phyloP scores from a whole-genome alignment of 306 rosid species.

The Carpinus viminea region DNA sequence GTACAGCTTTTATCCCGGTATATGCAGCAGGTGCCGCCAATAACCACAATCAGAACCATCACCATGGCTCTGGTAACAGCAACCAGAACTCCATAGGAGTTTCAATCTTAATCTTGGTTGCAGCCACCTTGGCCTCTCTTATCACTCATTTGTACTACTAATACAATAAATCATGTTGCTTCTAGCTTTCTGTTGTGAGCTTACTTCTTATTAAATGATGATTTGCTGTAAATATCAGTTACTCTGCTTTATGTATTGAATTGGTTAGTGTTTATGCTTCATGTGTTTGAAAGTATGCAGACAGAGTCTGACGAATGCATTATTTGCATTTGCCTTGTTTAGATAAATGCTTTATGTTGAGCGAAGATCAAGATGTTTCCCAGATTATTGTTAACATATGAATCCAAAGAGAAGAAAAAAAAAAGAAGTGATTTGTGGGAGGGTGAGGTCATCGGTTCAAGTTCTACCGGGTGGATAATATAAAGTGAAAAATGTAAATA shows the following conservation, averaged over 20 bases:
- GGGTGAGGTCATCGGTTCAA: not conserved
- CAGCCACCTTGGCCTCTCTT: conserved; percentile 36
- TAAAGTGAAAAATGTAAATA: too few species aligned
- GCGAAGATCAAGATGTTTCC: not conserved
- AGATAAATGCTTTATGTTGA: not conserved
- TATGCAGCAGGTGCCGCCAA: conserved; percentile 64
- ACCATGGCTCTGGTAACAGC: conserved; percentile 44
- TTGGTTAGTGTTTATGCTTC: not conserved
- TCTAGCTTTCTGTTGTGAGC: not conserved
- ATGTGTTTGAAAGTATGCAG: not conserved
- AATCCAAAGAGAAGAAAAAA: not conserved
- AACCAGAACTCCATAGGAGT: conserved; percentile 31
- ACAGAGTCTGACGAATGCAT: not conserved
- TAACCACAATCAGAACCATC: conserved; percentile 36
- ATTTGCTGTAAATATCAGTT: not conserved
- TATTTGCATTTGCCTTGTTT: not conserved
- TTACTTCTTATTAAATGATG: not conserved
- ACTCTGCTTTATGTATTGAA: not conserved
- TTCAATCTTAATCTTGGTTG: conserved; percentile 33
- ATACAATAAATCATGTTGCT: conserved; percentile 9
- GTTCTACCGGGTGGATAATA: too few species aligned
- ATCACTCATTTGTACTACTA: conserved; percentile 28
- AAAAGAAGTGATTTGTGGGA: not conserved
- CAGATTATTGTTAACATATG: not conserved
- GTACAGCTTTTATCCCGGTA: conserved; percentile 51